phyloP scores from a whole-genome alignment of 1,139 yeast species.

The Yamadazyma mexicana region DNA sequence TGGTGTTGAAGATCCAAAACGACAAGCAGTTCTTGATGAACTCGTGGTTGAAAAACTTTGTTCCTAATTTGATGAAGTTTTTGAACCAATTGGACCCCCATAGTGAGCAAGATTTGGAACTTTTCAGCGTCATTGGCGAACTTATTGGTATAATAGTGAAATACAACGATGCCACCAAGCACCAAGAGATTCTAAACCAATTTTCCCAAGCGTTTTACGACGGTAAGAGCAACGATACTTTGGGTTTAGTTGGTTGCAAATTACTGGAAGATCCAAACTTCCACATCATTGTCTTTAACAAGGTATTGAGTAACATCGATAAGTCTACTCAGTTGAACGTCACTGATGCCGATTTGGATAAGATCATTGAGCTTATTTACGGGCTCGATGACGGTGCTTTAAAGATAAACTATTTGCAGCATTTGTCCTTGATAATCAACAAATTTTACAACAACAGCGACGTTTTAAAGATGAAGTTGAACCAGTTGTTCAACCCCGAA shows the following conservation, averaged over 20 bases:
- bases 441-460: constrained; percentile 25
- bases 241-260: constrained; percentile 15
- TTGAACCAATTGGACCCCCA: constrained; percentile 1
- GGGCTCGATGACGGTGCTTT: constrained; percentile 23
- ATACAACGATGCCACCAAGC: constrained; percentile 37
- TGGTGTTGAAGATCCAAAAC: constrained; percentile 24
- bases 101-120: constrained; percentile 4
- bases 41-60: constrained; percentile 41
- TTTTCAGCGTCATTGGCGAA: constrained; percentile 34
- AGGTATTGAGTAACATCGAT: constrained; percentile 54
- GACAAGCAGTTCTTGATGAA: constrained; percentile 37
- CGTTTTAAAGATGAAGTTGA: constrained; percentile 4
- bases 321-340: constrained; percentile 19
- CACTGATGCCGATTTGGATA: constrained; percentile 11
- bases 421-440: constrained; percentile 59
- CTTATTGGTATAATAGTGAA: constrained; percentile 38
- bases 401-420: constrained; percentile 60
- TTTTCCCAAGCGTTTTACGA: constrained; percentile 26
- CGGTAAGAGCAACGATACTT: constrained; percentile 8
- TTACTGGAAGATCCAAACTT: constrained; percentile 35
- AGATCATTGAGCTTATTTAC: constrained; percentile 8
- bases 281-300: constrained; percentile 48
- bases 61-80: constrained; percentile 23
- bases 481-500: constrained; percentile 3
- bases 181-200: constrained; percentile 38